A percentile compares a stretch with the other conserved stretches of the same genome.
Evolutionary conservation across 1,284 basidiomycete genomes (phyloP).

Genomic region (Ustilago bromivora): DNA sequence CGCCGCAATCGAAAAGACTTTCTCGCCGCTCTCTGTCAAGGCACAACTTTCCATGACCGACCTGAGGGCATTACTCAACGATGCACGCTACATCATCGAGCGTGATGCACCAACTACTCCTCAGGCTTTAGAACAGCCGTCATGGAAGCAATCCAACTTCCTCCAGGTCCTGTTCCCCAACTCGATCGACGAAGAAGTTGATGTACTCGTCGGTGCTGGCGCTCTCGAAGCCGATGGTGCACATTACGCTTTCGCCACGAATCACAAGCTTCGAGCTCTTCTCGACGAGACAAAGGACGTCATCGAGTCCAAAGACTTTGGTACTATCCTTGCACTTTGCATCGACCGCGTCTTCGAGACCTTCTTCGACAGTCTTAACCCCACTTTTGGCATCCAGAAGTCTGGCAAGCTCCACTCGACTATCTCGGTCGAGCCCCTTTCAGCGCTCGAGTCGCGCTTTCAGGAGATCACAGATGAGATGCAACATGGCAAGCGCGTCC

Average conservation of each 20-base stretch:
- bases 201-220: constrained; percentile 64
- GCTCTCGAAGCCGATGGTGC: constrained; percentile 42
- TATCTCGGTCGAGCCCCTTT: constrained; percentile 35
- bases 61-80: constrained; percentile 71
- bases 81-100: constrained; percentile 41
- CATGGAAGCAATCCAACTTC: constrained; percentile 40
- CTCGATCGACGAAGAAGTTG: constrained; percentile 48
- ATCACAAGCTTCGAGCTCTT: constrained; percentile 76
- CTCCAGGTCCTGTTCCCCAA: constrained; percentile 63
- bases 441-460: constrained; percentile 72
- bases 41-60: constrained; percentile 78
- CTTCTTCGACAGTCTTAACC: constrained; percentile 74
- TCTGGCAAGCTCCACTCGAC: constrained; percentile 26
- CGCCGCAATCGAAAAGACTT: constrained; percentile 81
- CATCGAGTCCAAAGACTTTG: constrained; percentile 79
- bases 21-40: constrained; percentile 80
- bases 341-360: constrained; percentile 78
- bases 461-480: constrained; percentile 53
- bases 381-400: constrained; percentile 58
- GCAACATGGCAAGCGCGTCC: constrained; percentile 73
- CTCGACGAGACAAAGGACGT: constrained; percentile 78
- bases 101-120: constrained; percentile 13
- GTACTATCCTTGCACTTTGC: constrained; percentile 76
- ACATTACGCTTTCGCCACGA: constrained; percentile 50
- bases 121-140: constrained; percentile 5